A percentile compares a stretch with the other conserved stretches of the same genome.
Conservation (phyloP, 805 yeast genomes). For the Teunomyces panamensis region DNA sequence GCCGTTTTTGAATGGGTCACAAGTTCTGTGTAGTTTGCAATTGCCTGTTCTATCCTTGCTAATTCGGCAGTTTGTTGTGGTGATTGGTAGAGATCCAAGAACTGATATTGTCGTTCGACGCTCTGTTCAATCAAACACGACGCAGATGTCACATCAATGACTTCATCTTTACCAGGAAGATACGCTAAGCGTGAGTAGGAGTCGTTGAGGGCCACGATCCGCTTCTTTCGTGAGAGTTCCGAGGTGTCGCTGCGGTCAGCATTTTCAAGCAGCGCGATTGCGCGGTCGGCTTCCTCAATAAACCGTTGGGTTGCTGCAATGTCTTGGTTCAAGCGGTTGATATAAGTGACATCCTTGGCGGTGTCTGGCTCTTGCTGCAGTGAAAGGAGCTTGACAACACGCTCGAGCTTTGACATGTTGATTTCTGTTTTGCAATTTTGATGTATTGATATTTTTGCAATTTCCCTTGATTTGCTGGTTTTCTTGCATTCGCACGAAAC, state of each 20-base stretch:
- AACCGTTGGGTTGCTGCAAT: constrained; percentile 11
- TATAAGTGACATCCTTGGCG: background rate
- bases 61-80: background rate
- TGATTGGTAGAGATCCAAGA: background rate
- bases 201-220: constrained; percentile 18
- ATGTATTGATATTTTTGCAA: no score
- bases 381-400: background rate
- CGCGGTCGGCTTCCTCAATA: constrained; percentile 21
- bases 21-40: constrained; percentile 5
- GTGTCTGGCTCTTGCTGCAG: constrained; percentile 1
- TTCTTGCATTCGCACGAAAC: background rate
- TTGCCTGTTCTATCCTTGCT: background rate
- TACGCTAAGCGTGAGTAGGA: constrained; percentile 21
- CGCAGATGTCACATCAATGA: constrained; percentile 25
- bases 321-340: constrained; percentile 1
- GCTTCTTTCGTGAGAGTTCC: constrained; percentile 5
- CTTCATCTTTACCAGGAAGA: constrained; percentile 26
- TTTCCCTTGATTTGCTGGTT: background rate
- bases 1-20: background rate
- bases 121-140: constrained; percentile 8
- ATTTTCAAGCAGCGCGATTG: constrained; percentile 11
- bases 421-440: background rate
- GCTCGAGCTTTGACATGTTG: constrained; percentile 6
- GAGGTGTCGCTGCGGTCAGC: constrained; percentile 1
- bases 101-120: constrained; percentile 1